Evolutionary conservation across 2,329 filamentous ascomycete species (phyloP), one percentile per base, ranked within the genome.

Genomic region (Graphilbum fragrans): DNA sequence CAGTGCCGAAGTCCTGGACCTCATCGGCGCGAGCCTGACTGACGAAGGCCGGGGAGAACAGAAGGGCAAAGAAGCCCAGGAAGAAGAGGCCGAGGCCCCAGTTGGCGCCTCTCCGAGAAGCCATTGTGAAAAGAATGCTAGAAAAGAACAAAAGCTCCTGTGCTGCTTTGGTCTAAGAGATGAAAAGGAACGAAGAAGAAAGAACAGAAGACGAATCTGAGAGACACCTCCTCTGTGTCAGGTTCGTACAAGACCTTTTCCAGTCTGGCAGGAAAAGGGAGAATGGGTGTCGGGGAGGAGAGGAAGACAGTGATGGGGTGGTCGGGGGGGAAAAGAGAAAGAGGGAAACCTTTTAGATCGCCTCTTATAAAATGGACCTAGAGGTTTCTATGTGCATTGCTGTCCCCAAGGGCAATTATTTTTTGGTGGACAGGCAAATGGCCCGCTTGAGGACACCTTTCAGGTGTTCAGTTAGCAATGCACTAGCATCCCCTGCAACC

Each of bases 11-110:
- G 58, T 77, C 81, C 45, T 88, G 80, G 53, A 75, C 71, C 55
- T 87, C 80, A 50, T 86, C 76, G 44, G 82, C 78, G 55, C 74
- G 67, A 47, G 81, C 90, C 52, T 80, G 74, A 65, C 82, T 79
- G 53, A 94, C 77, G 59, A 96, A 82, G 50, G 87, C 82, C 53
- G 88, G 87, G 50, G 83, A 78, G 56, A 98, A 85, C 52, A 96
- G 77, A 50, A 94, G 77, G 60, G 86, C 77, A 56, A 95, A 82
- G 72, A 94, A 95, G 69, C 88, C 81, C 65, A 94, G 70, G 61
- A 92, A 68, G 76, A 86, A 87, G 74, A 95, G 71, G 80, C 81
- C 70, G 70, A 88, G 61, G 73, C 48, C 43, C 41, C 41, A 47
- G 32, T 38, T 43, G 29, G 45, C 23, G 41, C 48, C 42, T 44